Base-by-base conservation (phyloP, 768 basidiomycete species). In the Phaeotremella fagi region DNA sequence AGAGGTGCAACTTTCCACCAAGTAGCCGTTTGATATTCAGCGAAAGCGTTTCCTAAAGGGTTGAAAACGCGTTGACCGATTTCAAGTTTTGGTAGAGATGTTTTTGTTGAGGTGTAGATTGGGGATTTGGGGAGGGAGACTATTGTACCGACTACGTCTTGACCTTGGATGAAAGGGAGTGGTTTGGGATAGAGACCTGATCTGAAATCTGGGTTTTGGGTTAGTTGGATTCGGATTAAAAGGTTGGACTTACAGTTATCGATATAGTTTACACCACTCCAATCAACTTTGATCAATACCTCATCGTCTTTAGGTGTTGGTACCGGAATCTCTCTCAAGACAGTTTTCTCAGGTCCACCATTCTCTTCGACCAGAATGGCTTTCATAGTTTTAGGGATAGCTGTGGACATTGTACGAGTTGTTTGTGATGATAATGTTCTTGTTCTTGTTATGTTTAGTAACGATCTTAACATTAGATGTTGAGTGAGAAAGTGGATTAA, bases 91-190 rank as follows among this genome's bases (percentile, higher is more conserved):
- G 79, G 80, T 73, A 87, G 81, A 75, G 79, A 87, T 0, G 81
- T 80, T 33, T 80, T 77, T 15, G 87, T 81, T 3, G 74, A 69
- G n/a, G 42, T 33, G 11, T 52, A 70, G 12, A 12, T 20, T 11
- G 38, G 6, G 53, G 88, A 85, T 0, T 82, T 82, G 16, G 90
- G 90, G 29, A 94, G 77, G 12, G 80, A 79, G 36, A 87, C 79
- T 50, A 98, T 80, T 4, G 78, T 81, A 0, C 95, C 95, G 1
- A 87, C 80, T 0, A 80, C 81, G 74, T 98, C 94, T 61, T 81
- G 81, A 3, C 92, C 91, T 20, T 91, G 75, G 12, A 81, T 79
- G 60, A 69, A 66, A 15, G 66, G 72, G 38, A 64, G 54, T n/a
- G 63, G 56, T 2, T 61, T 52, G 33, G 61, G 75, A 72, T 75